Conservation (phyloP, 345 rosid species). For the Aquilaria yunnanensis region DNA sequence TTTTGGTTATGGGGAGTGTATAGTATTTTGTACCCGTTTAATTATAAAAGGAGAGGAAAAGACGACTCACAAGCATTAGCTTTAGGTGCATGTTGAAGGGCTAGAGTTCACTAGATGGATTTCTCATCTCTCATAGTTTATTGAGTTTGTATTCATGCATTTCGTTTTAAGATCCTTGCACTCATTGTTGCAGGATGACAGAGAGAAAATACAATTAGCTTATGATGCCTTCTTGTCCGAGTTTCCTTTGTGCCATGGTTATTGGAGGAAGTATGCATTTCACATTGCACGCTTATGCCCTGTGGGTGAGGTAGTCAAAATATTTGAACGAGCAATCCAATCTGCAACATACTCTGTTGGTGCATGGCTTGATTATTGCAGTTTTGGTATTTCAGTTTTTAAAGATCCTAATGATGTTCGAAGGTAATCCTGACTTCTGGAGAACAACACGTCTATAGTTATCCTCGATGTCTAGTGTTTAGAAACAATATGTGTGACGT, state of each 20-base stretch:
- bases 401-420: conserved; percentile 67
- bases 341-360: conserved; percentile 64
- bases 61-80: too few relatives aligned
- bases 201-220: conserved; percentile 48
- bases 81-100: too few relatives aligned
- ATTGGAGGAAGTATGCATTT: conserved; percentile 79
- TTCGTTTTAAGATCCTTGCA: too few relatives aligned
- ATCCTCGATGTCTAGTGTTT: too few relatives aligned
- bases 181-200: conserved; percentile 51
- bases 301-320: conserved; percentile 50
- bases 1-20: too few relatives aligned
- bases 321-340: conserved; percentile 66
- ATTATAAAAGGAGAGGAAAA: too few relatives aligned
- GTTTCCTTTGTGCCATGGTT: conserved; percentile 84
- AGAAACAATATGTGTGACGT: too few relatives aligned
- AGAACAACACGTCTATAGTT: not conserved
- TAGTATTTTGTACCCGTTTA: too few relatives aligned
- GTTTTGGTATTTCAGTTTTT: conserved; percentile 44
- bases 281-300: conserved; percentile 49
- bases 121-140: too few relatives aligned
- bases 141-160: too few relatives aligned
- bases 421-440: conserved; percentile 37
- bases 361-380: conserved; percentile 77
- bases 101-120: too few relatives aligned
- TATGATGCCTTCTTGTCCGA: conserved; percentile 73